phyloP scores from a whole-genome alignment of 495 filamentous ascomycete genomes.

The Bacidia rubella region DNA sequence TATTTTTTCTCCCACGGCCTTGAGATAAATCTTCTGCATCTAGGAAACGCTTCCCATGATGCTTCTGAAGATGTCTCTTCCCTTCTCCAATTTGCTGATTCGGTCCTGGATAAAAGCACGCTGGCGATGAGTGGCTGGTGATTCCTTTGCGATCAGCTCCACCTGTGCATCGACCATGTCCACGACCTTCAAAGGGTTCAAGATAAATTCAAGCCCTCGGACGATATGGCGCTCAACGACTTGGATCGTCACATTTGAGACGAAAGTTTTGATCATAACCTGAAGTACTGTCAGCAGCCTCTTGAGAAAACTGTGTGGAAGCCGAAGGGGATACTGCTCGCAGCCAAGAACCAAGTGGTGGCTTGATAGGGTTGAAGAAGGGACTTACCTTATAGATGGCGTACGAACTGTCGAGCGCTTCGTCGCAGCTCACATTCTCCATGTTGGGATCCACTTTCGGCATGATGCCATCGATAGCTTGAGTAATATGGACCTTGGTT shows the following conservation, averaged over 20 bases:
- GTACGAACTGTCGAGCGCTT: constrained; percentile 23
- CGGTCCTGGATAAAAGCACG: constrained; percentile 20
- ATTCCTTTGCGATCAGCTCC: constrained; percentile 21
- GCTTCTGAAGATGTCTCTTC: constrained; percentile 12
- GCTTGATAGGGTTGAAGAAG: too few species aligned
- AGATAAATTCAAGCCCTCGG: constrained; percentile 20
- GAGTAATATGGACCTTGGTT: neutral
- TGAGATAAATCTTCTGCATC: neutral
- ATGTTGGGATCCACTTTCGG: constrained; percentile 18
- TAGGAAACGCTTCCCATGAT: constrained; percentile 15
- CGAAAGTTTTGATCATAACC: constrained; percentile 24
- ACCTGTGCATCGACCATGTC: constrained; percentile 13
- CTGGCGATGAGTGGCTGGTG: constrained; percentile 12
- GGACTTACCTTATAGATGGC: constrained; percentile 25
- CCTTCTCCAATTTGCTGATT: constrained; percentile 19
- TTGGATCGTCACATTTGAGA: constrained; percentile 26
- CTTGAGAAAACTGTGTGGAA: too few species aligned
- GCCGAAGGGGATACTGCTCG: too few species aligned
- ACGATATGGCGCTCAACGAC: constrained; percentile 27
- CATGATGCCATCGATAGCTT: constrained; percentile 1
- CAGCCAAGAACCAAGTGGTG: too few species aligned
- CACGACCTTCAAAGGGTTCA: constrained; percentile 27
- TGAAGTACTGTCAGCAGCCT: constrained; percentile 8
- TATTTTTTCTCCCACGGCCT: neutral
- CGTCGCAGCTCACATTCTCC: constrained; percentile 24